A percentile compares a stretch with the other conserved stretches of the same genome.
phyloP scores from a whole-genome alignment of 352 stramenopile species.

The Globisporangium mamillatum region DNA sequence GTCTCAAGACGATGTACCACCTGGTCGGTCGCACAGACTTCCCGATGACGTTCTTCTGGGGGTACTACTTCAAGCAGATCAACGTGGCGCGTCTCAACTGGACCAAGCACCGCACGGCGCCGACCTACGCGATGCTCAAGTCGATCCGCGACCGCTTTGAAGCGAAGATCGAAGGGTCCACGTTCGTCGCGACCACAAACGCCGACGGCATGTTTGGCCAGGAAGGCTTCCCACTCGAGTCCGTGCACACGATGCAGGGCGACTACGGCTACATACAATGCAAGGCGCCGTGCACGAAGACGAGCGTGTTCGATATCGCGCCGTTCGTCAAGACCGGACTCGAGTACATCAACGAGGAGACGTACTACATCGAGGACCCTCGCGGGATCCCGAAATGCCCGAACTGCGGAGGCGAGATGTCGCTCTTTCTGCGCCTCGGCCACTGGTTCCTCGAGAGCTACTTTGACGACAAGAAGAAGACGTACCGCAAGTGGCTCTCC shows the following conservation, averaged over 20 bases:
- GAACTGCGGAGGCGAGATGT: slow-evolving; percentile 46
- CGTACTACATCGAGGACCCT: slow-evolving; percentile 52
- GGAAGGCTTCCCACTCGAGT: slow-evolving; percentile 50
- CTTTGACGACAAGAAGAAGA: slow-evolving; percentile 28
- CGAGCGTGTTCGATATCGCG: slow-evolving; percentile 47
- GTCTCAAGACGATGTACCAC: slow-evolving; percentile 56
- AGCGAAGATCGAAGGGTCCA: slow-evolving; percentile 22
- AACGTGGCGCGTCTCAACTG: slow-evolving; percentile 54
- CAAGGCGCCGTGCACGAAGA: slow-evolving; percentile 29
- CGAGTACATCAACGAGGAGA: slow-evolving; percentile 47
- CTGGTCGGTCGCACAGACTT: slow-evolving; percentile 54
- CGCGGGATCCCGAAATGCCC: slow-evolving; percentile 51
- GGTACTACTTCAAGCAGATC: slow-evolving; percentile 65
- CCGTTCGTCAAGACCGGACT: slow-evolving; percentile 57
- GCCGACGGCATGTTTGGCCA: slow-evolving; percentile 76
- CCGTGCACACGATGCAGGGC: slow-evolving; percentile 59
- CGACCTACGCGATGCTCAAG: slow-evolving; percentile 55
- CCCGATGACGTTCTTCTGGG: slow-evolving; percentile 45
- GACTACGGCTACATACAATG: slow-evolving; percentile 68
- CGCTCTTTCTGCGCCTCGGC: slow-evolving; percentile 46
- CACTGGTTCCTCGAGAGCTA: slow-evolving; percentile 50
- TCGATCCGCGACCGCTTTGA: slow-evolving; percentile 42
- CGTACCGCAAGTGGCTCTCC: slow-evolving; percentile 42
- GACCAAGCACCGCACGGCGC: slow-evolving; percentile 39
- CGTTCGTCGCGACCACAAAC: slow-evolving; percentile 71